A percentile compares a stretch with the other conserved stretches of the same genome.
Evolutionary conservation across 169 alveolate genomes (phyloP).

Genomic region (Eimeria zaria): DNA sequence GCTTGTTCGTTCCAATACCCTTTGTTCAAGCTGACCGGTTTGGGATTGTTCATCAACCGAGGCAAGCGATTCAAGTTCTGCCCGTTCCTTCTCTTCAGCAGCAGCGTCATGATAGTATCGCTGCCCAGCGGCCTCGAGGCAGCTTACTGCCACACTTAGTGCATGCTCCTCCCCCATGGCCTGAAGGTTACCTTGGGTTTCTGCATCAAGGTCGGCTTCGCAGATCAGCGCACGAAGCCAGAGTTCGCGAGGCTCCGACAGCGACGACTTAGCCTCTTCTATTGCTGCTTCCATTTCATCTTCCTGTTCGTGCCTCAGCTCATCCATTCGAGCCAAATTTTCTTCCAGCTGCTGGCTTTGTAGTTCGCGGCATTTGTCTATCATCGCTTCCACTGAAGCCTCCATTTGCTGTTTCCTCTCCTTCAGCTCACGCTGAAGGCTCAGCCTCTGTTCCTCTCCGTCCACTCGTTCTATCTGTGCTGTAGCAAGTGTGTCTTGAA

Average conservation of each 20-base stretch:
- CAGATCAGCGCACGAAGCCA: slow-evolving; percentile 10
- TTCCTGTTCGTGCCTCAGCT: slow-evolving; percentile 27
- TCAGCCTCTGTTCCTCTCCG: neutral
- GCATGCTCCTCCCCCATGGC: slow-evolving; percentile 62
- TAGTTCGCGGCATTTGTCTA: slow-evolving; percentile 36
- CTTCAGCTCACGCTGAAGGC: slow-evolving; percentile 33
- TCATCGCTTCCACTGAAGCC: slow-evolving; percentile 47
- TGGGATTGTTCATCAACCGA: slow-evolving; percentile 8
- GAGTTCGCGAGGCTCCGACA: slow-evolving; percentile 52
- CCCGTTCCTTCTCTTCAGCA: slow-evolving; percentile 55
- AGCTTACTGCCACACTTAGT: slow-evolving; percentile 54
- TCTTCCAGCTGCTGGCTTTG: slow-evolving; percentile 28
- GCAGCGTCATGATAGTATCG: slow-evolving; percentile 47
- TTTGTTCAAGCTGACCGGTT: slow-evolving; percentile 10
- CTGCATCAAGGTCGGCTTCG: slow-evolving; percentile 59
- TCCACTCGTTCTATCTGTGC: slow-evolving; percentile 5
- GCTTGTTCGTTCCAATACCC: neutral
- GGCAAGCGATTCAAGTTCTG: slow-evolving; percentile 60
- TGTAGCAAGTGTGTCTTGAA: slow-evolving; percentile 12
- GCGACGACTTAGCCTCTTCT: slow-evolving; percentile 29
- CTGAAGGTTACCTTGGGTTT: slow-evolving; percentile 50
- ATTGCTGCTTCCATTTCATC: slow-evolving; percentile 26
- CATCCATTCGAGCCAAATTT: slow-evolving; percentile 46
- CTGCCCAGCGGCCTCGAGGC: slow-evolving; percentile 72
- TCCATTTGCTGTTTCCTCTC: slow-evolving; percentile 57